Evolutionary conservation across 768 basidiomycete genomes (phyloP).

Genomic region (Suillus variegatus): DNA sequence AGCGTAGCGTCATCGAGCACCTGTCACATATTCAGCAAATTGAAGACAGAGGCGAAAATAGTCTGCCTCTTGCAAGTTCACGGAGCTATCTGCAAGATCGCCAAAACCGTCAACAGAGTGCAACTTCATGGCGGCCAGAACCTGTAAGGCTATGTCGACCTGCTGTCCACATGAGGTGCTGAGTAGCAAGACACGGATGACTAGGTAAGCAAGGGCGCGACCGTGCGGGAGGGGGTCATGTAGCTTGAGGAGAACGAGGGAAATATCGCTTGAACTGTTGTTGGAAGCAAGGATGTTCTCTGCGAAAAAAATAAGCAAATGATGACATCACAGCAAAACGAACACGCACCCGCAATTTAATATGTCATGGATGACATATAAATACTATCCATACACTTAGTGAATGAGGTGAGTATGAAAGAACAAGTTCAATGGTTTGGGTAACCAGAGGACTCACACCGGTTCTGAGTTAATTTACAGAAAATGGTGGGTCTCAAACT

Average conservation of each 20-base stretch:
- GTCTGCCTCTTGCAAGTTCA: slow-evolving; percentile 30
- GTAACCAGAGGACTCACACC: too few relatives aligned
- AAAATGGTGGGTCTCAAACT: too few relatives aligned
- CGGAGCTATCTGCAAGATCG: slow-evolving; percentile 13
- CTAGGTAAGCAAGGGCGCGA: slow-evolving; percentile 58
- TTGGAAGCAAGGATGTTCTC: slow-evolving; percentile 66
- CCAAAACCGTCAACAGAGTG: slow-evolving; percentile 48
- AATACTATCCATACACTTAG: too few relatives aligned
- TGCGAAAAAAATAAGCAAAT: slow-evolving; percentile 25
- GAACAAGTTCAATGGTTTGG: too few relatives aligned
- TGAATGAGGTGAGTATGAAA: too few relatives aligned
- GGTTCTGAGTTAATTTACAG: too few relatives aligned
- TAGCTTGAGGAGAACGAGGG: slow-evolving; percentile 53
- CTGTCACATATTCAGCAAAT: slow-evolving; percentile 32
- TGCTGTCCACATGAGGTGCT: slow-evolving; percentile 60
- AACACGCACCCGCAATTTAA: slow-evolving; percentile 64
- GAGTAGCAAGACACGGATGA: slow-evolving; percentile 61
- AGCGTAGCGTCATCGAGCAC: slow-evolving; percentile 45
- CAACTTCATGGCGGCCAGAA: slow-evolving; percentile 49
- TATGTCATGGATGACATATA: too few relatives aligned
- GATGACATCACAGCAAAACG: background rate
- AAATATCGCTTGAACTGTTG: slow-evolving; percentile 42
- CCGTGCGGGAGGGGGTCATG: slow-evolving; percentile 50
- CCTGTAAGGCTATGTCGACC: slow-evolving; percentile 50
- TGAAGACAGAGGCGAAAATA: background rate